Percentiles rank a stretch among this genome's conserved stretches.
Evolutionary conservation across 371 early-diverging fungal species (phyloP).

Genomic region (Mucor velutinosus): DNA sequence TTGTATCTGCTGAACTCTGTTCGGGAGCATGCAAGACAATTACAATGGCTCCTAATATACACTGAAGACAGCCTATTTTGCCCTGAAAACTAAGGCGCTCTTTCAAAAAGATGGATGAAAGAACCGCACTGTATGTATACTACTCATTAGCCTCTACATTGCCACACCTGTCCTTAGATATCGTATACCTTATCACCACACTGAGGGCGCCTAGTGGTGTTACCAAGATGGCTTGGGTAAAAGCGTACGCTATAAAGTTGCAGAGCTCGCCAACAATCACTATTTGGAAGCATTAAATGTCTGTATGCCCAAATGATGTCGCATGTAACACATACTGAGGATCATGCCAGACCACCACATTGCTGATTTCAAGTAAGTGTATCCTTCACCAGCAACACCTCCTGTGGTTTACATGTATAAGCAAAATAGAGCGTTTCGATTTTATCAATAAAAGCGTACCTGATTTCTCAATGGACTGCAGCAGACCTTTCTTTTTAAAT

Average conservation of each 20-base stretch:
- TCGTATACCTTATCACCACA: conserved; percentile 58
- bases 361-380: conserved; percentile 79
- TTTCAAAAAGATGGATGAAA: conserved; percentile 88
- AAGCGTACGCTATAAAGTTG: conserved; percentile 95
- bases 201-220: conserved; percentile 95
- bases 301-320: background rate
- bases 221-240: conserved; percentile 92
- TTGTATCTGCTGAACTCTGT: conserved; percentile 71
- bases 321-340: conserved; percentile 52
- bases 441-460: conserved; percentile 29
- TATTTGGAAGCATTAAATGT: conserved; percentile 16
- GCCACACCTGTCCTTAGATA: background rate
- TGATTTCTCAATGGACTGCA: conserved; percentile 67
- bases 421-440: background rate
- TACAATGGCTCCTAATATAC: conserved; percentile 87
- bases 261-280: conserved; percentile 87
- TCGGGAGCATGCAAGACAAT: conserved; percentile 94
- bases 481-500: conserved; percentile 91
- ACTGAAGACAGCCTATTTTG: conserved; percentile 89
- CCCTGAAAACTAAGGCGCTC: conserved; percentile 86
- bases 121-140: conserved; percentile 66
- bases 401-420: conserved; percentile 14
- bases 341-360: conserved; percentile 97
- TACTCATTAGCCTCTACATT: background rate
- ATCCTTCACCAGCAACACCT: conserved; percentile 76